Evolutionary conservation across 2,329 filamentous ascomycete species (phyloP).

Genomic region (Fusarium papillatum): DNA sequence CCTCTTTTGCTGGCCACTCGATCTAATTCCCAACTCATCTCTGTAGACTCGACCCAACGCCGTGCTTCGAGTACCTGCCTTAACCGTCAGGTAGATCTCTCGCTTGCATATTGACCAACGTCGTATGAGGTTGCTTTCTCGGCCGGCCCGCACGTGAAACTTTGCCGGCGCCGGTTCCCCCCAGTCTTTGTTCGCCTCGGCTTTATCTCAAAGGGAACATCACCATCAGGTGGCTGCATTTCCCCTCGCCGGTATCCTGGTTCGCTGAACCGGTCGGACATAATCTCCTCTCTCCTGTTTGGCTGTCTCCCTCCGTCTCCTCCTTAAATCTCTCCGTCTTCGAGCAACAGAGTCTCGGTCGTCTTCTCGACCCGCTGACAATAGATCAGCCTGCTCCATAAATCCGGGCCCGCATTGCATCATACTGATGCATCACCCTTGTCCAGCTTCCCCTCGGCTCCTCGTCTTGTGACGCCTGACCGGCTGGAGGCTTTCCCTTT

Average conservation of each 20-base stretch:
- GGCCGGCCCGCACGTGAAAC: conserved; percentile 40
- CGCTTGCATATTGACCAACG: conserved; percentile 30
- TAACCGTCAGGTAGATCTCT: conserved; percentile 34
- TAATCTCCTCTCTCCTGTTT: conserved; percentile 22
- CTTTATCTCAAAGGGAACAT: conserved; percentile 36
- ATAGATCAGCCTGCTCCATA: conserved; percentile 42
- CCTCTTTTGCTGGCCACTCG: conserved; percentile 3
- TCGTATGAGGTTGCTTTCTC: conserved; percentile 36
- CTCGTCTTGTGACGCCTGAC: conserved; percentile 44
- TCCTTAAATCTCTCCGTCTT: conserved; percentile 15
- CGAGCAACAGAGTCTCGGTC: conserved; percentile 20
- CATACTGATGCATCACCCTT: conserved; percentile 44
- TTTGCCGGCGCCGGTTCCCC: conserved; percentile 28
- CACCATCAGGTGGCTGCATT: conserved; percentile 30
- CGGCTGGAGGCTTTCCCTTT: conserved; percentile 31
- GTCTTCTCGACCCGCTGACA: conserved; percentile 31
- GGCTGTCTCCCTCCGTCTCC: conserved; percentile 8
- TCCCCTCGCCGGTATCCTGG: conserved; percentile 26
- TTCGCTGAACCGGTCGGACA: conserved; percentile 10
- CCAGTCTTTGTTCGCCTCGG: conserved; percentile 40
- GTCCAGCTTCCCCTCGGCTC: conserved; percentile 23
- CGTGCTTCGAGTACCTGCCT: conserved; percentile 35
- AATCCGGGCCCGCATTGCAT: conserved; percentile 43
- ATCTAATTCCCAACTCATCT: conserved; percentile 5
- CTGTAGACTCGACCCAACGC: conserved; percentile 19